These are phyloP conservation scores for Pseudopyricularia javanii DNA, from an alignment of 2,329 filamentous ascomycete genomes.

Conservation along the genomic window DNA sequence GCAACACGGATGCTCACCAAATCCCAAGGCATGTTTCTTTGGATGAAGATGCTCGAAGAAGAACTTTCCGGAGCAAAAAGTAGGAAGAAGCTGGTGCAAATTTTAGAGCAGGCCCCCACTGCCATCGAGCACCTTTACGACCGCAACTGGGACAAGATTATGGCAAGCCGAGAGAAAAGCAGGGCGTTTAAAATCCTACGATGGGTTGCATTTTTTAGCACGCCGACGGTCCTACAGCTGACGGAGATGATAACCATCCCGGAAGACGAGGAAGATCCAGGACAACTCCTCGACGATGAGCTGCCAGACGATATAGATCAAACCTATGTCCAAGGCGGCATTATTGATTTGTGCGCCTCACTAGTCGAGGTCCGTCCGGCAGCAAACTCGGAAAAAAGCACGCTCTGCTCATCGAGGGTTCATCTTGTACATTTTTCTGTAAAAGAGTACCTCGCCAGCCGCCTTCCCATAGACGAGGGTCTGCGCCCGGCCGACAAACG, in stretches of 20 bases:
- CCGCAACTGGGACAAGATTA: neutral
- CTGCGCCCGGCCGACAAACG: neutral
- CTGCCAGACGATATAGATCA: neutral
- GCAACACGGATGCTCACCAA: neutral
- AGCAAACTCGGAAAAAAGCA: too few relatives aligned
- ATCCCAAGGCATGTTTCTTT: neutral
- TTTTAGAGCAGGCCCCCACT: neutral
- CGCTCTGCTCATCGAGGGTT: neutral
- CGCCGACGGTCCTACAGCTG: neutral
- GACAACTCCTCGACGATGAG: neutral
- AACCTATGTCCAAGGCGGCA: neutral
- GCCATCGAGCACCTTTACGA: neutral
- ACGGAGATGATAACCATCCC: neutral
- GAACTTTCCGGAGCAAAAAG: neutral
- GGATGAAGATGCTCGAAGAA: neutral
- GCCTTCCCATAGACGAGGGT: neutral
- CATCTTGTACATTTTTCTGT: neutral
- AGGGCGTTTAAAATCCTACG: neutral
- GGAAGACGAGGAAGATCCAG: neutral
- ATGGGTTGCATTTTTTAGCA: neutral
- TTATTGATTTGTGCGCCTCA: neutral
- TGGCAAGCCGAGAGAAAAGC: neutral
- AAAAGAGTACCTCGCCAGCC: neutral
- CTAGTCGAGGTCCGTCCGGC: neutral
- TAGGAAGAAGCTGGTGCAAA: neutral